A percentile compares a stretch with the other conserved stretches of the same genome.
These are phyloP conservation scores for Tilletia walkeri DNA, from an alignment of 1,284 basidiomycete genomes.

Conservation along the genomic window DNA sequence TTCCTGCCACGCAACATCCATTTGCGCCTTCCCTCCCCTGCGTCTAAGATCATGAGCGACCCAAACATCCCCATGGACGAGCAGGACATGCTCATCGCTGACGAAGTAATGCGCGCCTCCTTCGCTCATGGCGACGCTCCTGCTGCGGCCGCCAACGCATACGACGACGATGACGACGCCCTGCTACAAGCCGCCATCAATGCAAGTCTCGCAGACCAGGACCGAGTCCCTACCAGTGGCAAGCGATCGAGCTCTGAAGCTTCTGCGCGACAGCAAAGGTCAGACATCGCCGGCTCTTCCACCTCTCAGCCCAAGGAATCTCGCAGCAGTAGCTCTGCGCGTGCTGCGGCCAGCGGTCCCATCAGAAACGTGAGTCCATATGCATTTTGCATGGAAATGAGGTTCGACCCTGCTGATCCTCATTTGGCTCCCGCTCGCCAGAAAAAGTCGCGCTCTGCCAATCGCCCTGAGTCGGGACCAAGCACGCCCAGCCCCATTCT, in stretches of 20 bases:
- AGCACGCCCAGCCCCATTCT: background rate
- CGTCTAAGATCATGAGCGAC: background rate
- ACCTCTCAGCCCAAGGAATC: too few species aligned
- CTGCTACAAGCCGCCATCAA: constrained; percentile 4
- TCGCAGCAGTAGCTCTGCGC: too few species aligned
- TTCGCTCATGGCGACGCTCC: background rate
- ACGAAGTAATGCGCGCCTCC: background rate
- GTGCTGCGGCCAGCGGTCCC: background rate
- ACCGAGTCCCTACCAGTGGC: background rate
- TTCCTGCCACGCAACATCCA: background rate
- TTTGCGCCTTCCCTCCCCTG: background rate
- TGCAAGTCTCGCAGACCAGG: constrained; percentile 3
- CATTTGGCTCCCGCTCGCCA: background rate
- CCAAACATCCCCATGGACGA: too few species aligned
- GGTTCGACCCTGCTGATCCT: background rate
- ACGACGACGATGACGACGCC: constrained; percentile 13
- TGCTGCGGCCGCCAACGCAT: background rate
- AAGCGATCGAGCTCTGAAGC: background rate
- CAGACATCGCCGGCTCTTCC: too few species aligned
- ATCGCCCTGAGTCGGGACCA: background rate
- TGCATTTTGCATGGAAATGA: too few species aligned
- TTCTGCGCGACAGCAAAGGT: too few species aligned
- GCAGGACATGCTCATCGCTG: too few species aligned
- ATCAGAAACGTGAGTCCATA: background rate
- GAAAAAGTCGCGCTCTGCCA: background rate